Evolutionary conservation across 2,329 filamentous ascomycete species (phyloP), one percentile per base, ranked within the genome.

Genomic region (Penicillium sclerotiorum): DNA sequence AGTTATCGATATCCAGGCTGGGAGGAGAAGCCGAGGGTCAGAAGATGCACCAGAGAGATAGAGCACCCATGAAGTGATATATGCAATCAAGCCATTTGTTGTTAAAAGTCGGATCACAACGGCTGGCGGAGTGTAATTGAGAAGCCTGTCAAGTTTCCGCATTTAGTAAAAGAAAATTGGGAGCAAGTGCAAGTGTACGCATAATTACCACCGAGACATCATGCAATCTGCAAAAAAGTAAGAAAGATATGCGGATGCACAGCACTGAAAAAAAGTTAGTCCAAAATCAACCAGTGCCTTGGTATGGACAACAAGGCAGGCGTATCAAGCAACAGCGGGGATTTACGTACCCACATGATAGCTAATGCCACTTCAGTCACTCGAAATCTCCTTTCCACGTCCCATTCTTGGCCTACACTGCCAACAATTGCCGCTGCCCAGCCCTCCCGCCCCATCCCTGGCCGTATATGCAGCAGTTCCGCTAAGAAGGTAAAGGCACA

Each of bases 211-310:
- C 72, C 89, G 79, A 54, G 87, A 90, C 88, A 92, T 91, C 62
- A 92, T 81, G 70, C 88, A 90, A 72, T 92, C 88, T 49, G 87
- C 89, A 67, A 92, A 92, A 75, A 90, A 89, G 71, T 90, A 92
- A 43, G 87, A 88, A 52, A 91, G 80, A 69, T 90, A 90, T 46
- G 86, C 88, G 17, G 87, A 89, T 50, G 87, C 85, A 64, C 82
- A 84, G 73, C 87, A 90, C 88, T 56, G 22, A n/a, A 6, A 18
- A 45, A 9, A 20, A 32, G 42, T 53, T 47, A 59, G 50, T 32
- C 2, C 4, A 13, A 13, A 36, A 18, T 20, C 3, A 25, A n/a
- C 21, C n/a, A 20, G 25, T 7, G 5, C 38, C 23, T 13, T 23
- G 25, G n/a, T n/a, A n/a, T n/a, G n/a, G n/a, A n/a, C n/a, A n/a